These are phyloP conservation scores for Miscanthus lutarioriparius DNA, from an alignment of 176 grass and related monocot genomes.

Conservation along the genomic window DNA sequence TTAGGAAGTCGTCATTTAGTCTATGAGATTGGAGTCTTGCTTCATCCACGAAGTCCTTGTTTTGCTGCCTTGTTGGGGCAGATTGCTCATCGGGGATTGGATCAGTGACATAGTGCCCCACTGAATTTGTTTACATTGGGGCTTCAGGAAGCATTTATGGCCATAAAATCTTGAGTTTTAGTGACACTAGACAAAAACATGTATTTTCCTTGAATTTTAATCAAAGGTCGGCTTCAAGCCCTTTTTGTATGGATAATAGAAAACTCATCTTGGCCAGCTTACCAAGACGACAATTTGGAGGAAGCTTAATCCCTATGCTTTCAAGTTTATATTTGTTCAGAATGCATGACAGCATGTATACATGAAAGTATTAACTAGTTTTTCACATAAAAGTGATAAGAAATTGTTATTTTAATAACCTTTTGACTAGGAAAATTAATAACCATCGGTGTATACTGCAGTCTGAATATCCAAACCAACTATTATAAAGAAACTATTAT, in stretches of 20 bases:
- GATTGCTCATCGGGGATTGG: not conserved
- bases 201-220: not conserved
- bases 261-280: not conserved
- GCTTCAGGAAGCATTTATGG: not conserved
- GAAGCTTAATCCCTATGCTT: not conserved
- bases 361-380: not conserved
- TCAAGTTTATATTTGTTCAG: not conserved
- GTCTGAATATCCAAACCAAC: not conserved
- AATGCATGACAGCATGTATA: not conserved
- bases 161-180: not conserved
- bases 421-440: not conserved
- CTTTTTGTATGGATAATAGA: not conserved
- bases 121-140: not conserved
- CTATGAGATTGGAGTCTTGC: not conserved
- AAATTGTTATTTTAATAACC: not conserved
- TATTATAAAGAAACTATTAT: not conserved
- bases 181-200: not conserved
- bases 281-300: not conserved
- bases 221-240: not conserved
- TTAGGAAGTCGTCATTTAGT: not conserved
- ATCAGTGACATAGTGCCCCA: not conserved
- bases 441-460: not conserved
- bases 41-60: not conserved
- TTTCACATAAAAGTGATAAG: not conserved
- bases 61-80: not conserved